Conservation (phyloP, 2,329 filamentous ascomycete genomes). For the Hymenotorrendiella dingleyae region DNA sequence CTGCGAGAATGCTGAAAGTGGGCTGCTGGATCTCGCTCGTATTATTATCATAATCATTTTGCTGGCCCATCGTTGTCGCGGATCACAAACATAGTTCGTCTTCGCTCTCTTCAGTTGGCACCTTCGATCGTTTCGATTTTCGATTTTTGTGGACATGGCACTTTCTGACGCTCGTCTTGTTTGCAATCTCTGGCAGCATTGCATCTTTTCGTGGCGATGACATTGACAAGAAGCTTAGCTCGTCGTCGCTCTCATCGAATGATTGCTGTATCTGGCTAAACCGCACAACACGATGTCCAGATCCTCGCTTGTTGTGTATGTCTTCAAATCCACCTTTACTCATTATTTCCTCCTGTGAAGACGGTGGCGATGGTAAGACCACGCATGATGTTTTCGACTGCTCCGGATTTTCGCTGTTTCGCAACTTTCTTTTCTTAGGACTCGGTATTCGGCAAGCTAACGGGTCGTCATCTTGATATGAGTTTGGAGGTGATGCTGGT, state of each 20-base stretch:
- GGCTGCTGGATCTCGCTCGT: too few relatives aligned
- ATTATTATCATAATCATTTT: too few relatives aligned
- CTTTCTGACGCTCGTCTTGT: slow-evolving; percentile 2
- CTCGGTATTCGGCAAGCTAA: background rate
- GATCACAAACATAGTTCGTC: slow-evolving; percentile 28
- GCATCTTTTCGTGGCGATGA: slow-evolving; percentile 13
- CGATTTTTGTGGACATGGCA: slow-evolving; percentile 2
- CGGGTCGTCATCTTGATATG: background rate
- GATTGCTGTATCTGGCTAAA: slow-evolving; percentile 18
- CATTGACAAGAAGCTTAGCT: slow-evolving; percentile 23
- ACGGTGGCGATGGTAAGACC: too few relatives aligned
- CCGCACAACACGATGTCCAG: slow-evolving; percentile 14
- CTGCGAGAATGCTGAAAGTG: too few relatives aligned
- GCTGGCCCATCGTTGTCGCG: too few relatives aligned
- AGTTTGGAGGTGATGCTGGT: background rate
- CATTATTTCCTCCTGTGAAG: too few relatives aligned
- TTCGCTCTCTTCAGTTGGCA: too few relatives aligned
- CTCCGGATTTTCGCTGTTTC: background rate
- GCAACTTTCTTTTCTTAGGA: background rate
- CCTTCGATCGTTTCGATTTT: slow-evolving; percentile 3
- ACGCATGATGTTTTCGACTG: too few relatives aligned
- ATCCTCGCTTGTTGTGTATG: too few relatives aligned
- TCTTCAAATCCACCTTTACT: too few relatives aligned
- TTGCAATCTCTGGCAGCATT: slow-evolving; percentile 16
- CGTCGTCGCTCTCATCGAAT: slow-evolving; percentile 28